phyloP scores from a whole-genome alignment of 2,329 filamentous ascomycete species.

The Pseudovirgaria hyperparasitica region DNA sequence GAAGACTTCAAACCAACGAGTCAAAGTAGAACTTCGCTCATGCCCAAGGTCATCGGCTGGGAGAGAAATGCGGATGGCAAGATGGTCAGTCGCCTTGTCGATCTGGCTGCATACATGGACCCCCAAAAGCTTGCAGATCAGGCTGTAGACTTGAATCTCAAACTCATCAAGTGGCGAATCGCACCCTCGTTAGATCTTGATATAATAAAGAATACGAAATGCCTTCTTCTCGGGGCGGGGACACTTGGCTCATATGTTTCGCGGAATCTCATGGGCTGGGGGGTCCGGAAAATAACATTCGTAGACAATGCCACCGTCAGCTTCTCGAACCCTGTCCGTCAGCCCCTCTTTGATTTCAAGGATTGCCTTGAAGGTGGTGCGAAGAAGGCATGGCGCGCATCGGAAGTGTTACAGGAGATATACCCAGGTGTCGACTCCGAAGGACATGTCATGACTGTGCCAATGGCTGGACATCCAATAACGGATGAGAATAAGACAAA shows the following conservation, averaged over 20 bases:
- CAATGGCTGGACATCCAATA: conserved; percentile 90
- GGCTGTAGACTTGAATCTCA: conserved; percentile 89
- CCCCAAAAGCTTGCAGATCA: conserved; percentile 78
- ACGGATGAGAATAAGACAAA: conserved; percentile 57
- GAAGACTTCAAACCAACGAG: conserved; percentile 4
- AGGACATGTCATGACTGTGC: conserved; percentile 74
- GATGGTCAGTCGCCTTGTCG: conserved; percentile 62
- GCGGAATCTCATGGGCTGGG: conserved; percentile 87
- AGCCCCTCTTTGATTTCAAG: conserved; percentile 80
- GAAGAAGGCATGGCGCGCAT: conserved; percentile 70
- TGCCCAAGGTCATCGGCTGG: conserved; percentile 94
- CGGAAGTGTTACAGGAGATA: conserved; percentile 68
- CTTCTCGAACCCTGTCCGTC: conserved; percentile 91
- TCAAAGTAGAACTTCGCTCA: conserved; percentile 14
- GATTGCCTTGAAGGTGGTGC: conserved; percentile 80
- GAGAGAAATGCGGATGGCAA: conserved; percentile 73
- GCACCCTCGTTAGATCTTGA: conserved; percentile 80
- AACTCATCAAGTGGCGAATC: conserved; percentile 98
- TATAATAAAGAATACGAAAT: conserved; percentile 77
- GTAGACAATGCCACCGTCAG: conserved; percentile 89
- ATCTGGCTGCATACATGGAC: conserved; percentile 89
- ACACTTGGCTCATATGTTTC: conserved; percentile 92
- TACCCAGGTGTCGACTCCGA: conserved; percentile 79
- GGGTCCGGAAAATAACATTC: conserved; percentile 88
- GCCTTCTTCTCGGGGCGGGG: conserved; percentile 79